Evolutionary conservation across 78 protist genomes (phyloP).

Genomic region (Dictyostelium brefeldianum): DNA sequence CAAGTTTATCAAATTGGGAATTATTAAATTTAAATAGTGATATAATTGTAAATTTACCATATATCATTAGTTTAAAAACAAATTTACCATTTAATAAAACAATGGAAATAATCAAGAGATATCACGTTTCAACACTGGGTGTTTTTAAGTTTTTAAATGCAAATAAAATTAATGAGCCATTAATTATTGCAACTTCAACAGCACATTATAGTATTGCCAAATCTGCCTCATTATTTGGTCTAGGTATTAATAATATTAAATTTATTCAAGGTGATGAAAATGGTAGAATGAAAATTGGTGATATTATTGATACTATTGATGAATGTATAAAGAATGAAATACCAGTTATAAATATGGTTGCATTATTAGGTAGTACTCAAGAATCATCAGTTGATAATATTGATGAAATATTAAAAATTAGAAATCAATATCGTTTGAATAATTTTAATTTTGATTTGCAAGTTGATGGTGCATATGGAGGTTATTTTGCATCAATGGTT

Average conservation of each 20-base stretch:
- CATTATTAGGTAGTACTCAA: not conserved
- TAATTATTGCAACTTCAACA: not conserved
- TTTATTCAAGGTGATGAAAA: not conserved
- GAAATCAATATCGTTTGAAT: not conserved
- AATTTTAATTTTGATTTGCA: not conserved
- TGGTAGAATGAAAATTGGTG: not conserved
- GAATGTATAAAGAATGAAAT: not conserved
- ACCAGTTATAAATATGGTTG: not conserved
- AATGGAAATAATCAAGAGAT: not conserved
- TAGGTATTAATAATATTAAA: not conserved
- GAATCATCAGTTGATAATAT: too few relatives aligned
- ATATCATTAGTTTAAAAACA: not conserved
- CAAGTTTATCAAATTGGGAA: not conserved
- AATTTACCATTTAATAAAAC: not conserved
- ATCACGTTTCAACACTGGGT: not conserved
- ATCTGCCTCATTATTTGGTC: not conserved
- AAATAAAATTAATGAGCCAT: not conserved
- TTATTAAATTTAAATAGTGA: not conserved
- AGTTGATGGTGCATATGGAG: not conserved
- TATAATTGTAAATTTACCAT: not conserved
- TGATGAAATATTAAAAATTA: not conserved
- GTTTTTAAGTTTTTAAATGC: not conserved
- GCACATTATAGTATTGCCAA: not conserved
- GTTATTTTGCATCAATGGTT: not conserved
- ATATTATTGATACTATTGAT: not conserved